These are phyloP conservation scores for Sequoia sempervirens DNA, from an alignment of 75 land plant genomes.

Conservation along the genomic window DNA sequence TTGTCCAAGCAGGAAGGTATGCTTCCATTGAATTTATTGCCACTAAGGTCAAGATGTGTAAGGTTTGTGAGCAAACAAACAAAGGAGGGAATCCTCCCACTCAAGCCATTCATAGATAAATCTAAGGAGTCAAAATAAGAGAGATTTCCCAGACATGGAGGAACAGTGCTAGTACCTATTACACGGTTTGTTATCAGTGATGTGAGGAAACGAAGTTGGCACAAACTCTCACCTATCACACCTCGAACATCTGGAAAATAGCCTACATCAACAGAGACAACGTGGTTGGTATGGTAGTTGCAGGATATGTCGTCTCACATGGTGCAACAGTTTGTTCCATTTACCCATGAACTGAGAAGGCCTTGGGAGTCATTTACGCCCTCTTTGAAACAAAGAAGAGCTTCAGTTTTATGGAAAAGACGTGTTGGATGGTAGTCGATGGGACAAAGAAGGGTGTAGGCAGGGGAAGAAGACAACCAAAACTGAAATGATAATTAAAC, in stretches of 20 bases:
- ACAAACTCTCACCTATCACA: not conserved
- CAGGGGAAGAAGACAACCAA: too few species aligned
- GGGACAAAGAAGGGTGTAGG: too few species aligned
- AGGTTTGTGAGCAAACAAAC: not conserved
- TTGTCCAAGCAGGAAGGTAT: too few species aligned
- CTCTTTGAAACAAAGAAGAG: too few species aligned
- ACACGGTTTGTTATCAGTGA: not conserved
- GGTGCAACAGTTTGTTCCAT: too few species aligned
- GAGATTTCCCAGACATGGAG: not conserved
- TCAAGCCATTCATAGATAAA: not conserved
- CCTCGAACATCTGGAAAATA: not conserved
- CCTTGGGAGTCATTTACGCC: too few species aligned
- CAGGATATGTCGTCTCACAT: not conserved
- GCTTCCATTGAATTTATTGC: not conserved
- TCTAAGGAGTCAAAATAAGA: not conserved
- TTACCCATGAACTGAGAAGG: too few species aligned
- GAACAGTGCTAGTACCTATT: not conserved
- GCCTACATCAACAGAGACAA: not conserved
- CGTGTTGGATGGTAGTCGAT: too few species aligned
- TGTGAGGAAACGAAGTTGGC: not conserved
- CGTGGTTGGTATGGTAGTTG: not conserved
- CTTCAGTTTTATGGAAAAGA: too few species aligned
- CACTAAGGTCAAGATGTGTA: not conserved
- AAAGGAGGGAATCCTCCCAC: not conserved
- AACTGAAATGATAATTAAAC: too few species aligned